Evolutionary conservation across 371 early-diverging fungal genomes (phyloP).

Genomic region (Actinomucor elegans): DNA sequence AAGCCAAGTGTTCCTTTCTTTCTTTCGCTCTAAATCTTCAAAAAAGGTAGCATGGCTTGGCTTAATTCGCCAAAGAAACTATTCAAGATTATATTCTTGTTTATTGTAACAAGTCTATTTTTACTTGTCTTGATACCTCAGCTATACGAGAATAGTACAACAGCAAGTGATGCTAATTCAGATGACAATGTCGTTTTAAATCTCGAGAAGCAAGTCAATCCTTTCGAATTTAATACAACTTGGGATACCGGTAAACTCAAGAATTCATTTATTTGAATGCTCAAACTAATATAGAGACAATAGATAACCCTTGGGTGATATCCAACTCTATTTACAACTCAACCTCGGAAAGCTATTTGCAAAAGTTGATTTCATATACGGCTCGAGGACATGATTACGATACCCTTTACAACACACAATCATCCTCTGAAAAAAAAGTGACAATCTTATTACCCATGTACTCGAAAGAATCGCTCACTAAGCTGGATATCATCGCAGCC

Average conservation of each 20-base stretch:
- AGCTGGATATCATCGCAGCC: conserved; percentile 1
- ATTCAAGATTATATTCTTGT: background rate
- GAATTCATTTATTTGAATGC: background rate
- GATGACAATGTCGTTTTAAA: conserved; percentile 1
- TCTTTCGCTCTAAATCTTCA: background rate
- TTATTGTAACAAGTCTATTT: background rate
- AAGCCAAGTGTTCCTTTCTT: too few relatives aligned
- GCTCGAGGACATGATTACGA: conserved; percentile 12
- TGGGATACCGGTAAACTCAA: conserved; percentile 17
- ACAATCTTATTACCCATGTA: conserved; percentile 17
- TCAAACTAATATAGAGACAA: background rate
- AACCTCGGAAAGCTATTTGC: background rate
- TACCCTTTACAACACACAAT: background rate
- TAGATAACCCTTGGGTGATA: conserved; percentile 24
- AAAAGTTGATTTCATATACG: conserved; percentile 17
- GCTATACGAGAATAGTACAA: background rate
- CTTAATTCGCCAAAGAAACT: conserved; percentile 19
- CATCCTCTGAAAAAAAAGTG: background rate
- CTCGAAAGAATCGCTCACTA: conserved; percentile 13
- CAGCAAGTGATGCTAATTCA: conserved; percentile 1
- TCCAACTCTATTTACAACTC: conserved; percentile 13
- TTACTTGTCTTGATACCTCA: conserved; percentile 8
- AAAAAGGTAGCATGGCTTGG: conserved; percentile 7
- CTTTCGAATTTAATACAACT: conserved; percentile 10
- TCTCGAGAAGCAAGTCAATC: background rate